These are phyloP conservation scores for Cladorrhinum sp. DNA, from an alignment of 2,329 filamentous ascomycete species.

Conservation along the genomic window DNA sequence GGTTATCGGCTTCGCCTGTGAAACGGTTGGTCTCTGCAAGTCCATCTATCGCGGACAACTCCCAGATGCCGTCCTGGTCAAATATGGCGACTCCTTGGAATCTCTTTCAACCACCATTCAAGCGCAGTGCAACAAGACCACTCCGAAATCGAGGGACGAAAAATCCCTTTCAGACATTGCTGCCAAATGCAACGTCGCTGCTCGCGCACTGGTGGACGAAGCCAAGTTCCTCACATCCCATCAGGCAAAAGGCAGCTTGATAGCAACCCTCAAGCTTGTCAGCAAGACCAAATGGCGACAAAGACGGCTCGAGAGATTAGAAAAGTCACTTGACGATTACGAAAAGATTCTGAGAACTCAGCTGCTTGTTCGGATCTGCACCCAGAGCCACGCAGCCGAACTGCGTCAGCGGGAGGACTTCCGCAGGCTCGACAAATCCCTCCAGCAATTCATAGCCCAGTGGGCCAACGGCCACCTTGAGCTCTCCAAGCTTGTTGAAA, in stretches of 20 bases:
- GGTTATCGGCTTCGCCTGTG: background rate
- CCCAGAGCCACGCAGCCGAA: background rate
- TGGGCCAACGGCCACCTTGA: background rate
- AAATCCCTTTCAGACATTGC: background rate
- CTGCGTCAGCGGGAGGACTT: background rate
- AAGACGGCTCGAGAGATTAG: background rate
- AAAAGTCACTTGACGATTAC: background rate
- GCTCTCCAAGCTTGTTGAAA: background rate
- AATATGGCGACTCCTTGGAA: background rate
- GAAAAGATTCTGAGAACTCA: background rate
- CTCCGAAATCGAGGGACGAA: background rate
- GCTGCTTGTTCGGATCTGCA: background rate
- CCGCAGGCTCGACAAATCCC: background rate
- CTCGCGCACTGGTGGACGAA: background rate
- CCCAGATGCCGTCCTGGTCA: background rate
- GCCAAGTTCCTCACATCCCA: background rate
- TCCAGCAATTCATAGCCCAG: background rate
- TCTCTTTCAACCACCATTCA: background rate
- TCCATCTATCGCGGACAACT: background rate
- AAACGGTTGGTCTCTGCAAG: background rate
- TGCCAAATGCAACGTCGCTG: background rate
- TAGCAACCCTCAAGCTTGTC: background rate
- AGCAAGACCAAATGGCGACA: background rate
- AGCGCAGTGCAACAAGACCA: background rate
- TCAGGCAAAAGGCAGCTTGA: background rate